Percentiles rank a stretch among this genome's conserved stretches.
phyloP scores from a whole-genome alignment of 2,329 filamentous ascomycete species.

The Penicillium freii region DNA sequence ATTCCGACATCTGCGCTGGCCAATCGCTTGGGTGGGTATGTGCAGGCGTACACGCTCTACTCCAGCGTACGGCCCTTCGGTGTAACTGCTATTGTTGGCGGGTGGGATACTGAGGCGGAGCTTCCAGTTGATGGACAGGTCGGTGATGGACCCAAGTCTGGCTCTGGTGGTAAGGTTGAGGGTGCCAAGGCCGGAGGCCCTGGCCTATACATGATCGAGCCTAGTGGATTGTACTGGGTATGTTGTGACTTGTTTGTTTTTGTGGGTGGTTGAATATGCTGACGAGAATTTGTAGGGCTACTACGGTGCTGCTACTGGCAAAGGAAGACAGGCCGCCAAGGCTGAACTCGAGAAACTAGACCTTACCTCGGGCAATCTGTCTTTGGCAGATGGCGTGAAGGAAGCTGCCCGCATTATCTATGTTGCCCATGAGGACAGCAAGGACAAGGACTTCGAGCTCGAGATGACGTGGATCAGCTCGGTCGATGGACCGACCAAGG shows the following conservation, averaged over 20 bases:
- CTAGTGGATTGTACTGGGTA: slow-evolving; percentile 92
- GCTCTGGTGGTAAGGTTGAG: slow-evolving; percentile 78
- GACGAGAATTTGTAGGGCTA: slow-evolving; percentile 62
- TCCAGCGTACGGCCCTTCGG: slow-evolving; percentile 95
- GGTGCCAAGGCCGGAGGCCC: slow-evolving; percentile 81
- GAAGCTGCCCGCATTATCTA: slow-evolving; percentile 97
- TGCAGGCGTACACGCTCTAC: slow-evolving; percentile 97
- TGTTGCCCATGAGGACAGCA: slow-evolving; percentile 96
- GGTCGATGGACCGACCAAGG: slow-evolving; percentile 81
- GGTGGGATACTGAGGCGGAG: slow-evolving; percentile 87
- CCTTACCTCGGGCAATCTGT: slow-evolving; percentile 71
- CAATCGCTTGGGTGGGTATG: slow-evolving; percentile 89
- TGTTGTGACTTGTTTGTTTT: slow-evolving; percentile 15
- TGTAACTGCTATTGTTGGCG: slow-evolving; percentile 89
- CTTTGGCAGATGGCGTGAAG: slow-evolving; percentile 84
- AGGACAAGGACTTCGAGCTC: slow-evolving; percentile 99
- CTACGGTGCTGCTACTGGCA: slow-evolving; percentile 95
- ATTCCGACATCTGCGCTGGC: slow-evolving; percentile 87
- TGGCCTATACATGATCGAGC: slow-evolving; percentile 98
- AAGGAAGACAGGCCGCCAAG: slow-evolving; percentile 94
- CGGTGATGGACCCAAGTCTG: slow-evolving; percentile 72
- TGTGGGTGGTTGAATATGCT: slow-evolving; percentile 15
- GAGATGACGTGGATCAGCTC: slow-evolving; percentile 99
- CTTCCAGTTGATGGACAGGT: slow-evolving; percentile 86
- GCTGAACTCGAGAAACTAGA: slow-evolving; percentile 98